Evolutionary conservation across 2,329 filamentous ascomycete species (phyloP).

Genomic region (Fusarium kyushuense): DNA sequence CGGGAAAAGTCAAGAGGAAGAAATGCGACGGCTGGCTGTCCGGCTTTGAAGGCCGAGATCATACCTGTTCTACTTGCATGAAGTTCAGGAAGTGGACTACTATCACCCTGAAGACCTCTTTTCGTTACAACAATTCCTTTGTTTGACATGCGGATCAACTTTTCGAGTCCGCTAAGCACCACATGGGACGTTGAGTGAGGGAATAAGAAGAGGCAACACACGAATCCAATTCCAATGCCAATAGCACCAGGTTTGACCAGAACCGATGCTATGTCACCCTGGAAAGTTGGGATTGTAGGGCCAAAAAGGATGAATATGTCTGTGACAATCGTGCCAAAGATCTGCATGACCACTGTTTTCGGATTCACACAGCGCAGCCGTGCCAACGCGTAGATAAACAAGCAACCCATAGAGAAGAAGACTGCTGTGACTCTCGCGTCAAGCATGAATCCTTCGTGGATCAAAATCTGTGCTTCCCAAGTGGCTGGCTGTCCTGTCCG

Average conservation of each 20-base stretch:
- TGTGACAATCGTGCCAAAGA: slow-evolving; percentile 61
- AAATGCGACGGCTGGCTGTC: slow-evolving; percentile 57
- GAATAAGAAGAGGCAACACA: slow-evolving; percentile 60
- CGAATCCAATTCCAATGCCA: slow-evolving; percentile 59
- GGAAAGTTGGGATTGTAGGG: slow-evolving; percentile 51
- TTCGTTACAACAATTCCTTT: slow-evolving; percentile 50
- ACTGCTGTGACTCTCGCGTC: slow-evolving; percentile 59
- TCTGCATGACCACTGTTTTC: slow-evolving; percentile 58
- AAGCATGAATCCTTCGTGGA: slow-evolving; percentile 61
- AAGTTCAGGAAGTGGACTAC: slow-evolving; percentile 48
- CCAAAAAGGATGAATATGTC: slow-evolving; percentile 60
- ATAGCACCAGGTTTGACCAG: slow-evolving; percentile 61
- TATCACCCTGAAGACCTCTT: slow-evolving; percentile 35
- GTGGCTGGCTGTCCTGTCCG: slow-evolving; percentile 39
- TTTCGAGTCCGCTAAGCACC: slow-evolving; percentile 53
- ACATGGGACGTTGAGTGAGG: slow-evolving; percentile 62
- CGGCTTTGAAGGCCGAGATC: slow-evolving; percentile 53
- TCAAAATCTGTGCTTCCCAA: slow-evolving; percentile 51
- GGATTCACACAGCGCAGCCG: slow-evolving; percentile 59
- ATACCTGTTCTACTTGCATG: slow-evolving; percentile 46
- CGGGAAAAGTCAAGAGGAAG: slow-evolving; percentile 61
- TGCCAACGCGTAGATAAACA: slow-evolving; percentile 59
- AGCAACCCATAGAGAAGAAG: slow-evolving; percentile 54
- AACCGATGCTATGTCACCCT: slow-evolving; percentile 42
- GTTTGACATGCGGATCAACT: slow-evolving; percentile 50